phyloP scores from a whole-genome alignment of 495 filamentous ascomycete genomes.

The Annulohypoxylon stygium region DNA sequence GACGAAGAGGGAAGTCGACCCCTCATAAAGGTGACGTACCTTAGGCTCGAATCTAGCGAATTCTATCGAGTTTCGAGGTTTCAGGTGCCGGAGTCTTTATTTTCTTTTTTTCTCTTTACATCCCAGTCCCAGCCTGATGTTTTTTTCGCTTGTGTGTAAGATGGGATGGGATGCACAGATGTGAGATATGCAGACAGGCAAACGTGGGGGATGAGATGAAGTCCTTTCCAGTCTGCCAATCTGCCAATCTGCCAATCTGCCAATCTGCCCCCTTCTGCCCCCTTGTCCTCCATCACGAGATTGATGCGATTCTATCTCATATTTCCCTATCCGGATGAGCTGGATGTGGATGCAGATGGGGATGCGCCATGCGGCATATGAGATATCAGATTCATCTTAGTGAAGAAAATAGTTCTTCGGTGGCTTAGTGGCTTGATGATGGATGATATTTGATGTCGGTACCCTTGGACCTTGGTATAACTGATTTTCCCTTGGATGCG shows the following conservation, averaged over 20 bases:
- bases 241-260: too few species aligned
- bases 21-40: conserved; percentile 43
- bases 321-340: conserved; percentile 24
- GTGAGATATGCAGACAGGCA: neutral
- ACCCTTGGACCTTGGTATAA: neutral
- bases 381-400: neutral
- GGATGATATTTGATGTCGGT: neutral
- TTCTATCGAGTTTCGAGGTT: conserved; percentile 31
- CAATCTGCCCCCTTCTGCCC: conserved; percentile 11
- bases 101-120: conserved; percentile 1
- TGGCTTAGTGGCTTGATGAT: conserved; percentile 9
- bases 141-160: conserved; percentile 4
- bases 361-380: conserved; percentile 3
- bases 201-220: conserved; percentile 5
- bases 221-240: neutral
- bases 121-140: neutral
- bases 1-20: conserved; percentile 24
- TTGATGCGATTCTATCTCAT: conserved; percentile 1
- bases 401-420: conserved; percentile 10
- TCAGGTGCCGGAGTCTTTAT: conserved; percentile 34
- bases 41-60: neutral
- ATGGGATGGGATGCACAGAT: neutral
- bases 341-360: neutral
- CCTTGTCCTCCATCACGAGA: neutral
- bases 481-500: neutral